A percentile compares a stretch with the other conserved stretches of the same genome.
Evolutionary conservation across 2,329 filamentous ascomycete genomes (phyloP).

Genomic region (Paradendryphiella salina): DNA sequence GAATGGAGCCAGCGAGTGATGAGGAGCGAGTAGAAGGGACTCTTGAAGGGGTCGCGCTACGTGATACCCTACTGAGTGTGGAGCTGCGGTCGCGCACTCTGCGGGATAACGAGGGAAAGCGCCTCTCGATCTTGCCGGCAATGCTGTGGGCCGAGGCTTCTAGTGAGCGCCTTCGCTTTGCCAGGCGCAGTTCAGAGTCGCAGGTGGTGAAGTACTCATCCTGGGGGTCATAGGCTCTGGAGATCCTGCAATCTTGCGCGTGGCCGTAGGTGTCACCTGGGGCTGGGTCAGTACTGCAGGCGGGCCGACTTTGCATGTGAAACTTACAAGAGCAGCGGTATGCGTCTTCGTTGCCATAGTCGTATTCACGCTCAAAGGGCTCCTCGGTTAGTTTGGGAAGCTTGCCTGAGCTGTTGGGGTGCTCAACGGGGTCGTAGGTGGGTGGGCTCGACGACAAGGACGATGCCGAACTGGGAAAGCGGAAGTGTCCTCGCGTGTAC

Average conservation of each 20-base stretch:
- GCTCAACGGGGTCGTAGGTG: conserved; percentile 55
- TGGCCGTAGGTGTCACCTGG: conserved; percentile 66
- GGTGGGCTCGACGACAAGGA: conserved; percentile 66
- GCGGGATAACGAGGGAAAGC: conserved; percentile 59
- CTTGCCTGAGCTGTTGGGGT: conserved; percentile 65
- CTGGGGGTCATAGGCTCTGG: conserved; percentile 64
- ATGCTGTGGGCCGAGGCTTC: conserved; percentile 66
- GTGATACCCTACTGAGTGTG: conserved; percentile 42
- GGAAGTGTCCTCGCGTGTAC: conserved; percentile 63
- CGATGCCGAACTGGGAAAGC: conserved; percentile 74
- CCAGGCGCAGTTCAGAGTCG: conserved; percentile 58
- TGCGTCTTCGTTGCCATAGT: conserved; percentile 55
- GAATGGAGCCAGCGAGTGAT: conserved; percentile 68
- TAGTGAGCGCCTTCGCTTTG: conserved; percentile 61
- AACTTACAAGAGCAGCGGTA: conserved; percentile 71
- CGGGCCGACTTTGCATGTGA: conserved; percentile 6
- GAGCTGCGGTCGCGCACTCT: conserved; percentile 58
- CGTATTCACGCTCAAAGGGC: conserved; percentile 69
- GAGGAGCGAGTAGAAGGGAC: conserved; percentile 74
- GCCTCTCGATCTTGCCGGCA: conserved; percentile 66
- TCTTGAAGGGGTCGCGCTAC: conserved; percentile 55
- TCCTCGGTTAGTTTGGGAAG: conserved; percentile 87
- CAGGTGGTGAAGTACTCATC: conserved; percentile 66
- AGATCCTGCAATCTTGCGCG: conserved; percentile 48
- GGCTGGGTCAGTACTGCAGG: conserved; percentile 26